Evolutionary conservation across 2,329 filamentous ascomycete species (phyloP).

Genomic region (Ophiosphaerella narmari): DNA sequence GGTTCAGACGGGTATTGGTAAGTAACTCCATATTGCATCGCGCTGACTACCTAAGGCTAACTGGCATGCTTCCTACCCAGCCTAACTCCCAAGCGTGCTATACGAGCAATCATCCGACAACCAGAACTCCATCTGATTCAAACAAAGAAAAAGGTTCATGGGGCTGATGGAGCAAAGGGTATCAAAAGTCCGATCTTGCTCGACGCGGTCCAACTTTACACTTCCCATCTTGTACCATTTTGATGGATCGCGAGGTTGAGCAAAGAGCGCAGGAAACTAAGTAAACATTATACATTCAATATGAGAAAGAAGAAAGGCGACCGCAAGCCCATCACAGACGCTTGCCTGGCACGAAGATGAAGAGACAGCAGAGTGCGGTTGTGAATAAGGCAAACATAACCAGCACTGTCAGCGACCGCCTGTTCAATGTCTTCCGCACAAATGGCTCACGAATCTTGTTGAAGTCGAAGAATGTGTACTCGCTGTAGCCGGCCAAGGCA

Average conservation of each 20-base stretch:
- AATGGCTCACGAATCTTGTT: slow-evolving; percentile 87
- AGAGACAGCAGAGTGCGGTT: slow-evolving; percentile 81
- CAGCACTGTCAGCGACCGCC: slow-evolving; percentile 81
- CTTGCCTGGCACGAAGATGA: slow-evolving; percentile 93
- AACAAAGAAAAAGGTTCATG: slow-evolving; percentile 12
- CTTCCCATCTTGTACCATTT: background rate
- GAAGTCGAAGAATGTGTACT: slow-evolving; percentile 96
- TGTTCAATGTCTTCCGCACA: slow-evolving; percentile 81
- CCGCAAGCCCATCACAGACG: slow-evolving; percentile 58
- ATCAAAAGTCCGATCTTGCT: slow-evolving; percentile 2
- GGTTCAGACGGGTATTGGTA: too few species aligned
- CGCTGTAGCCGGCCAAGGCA: slow-evolving; percentile 86
- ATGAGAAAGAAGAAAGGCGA: slow-evolving; percentile 1
- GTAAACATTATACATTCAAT: slow-evolving; percentile 26
- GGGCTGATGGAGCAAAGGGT: slow-evolving; percentile 1
- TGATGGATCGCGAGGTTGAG: background rate
- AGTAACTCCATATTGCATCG: too few species aligned
- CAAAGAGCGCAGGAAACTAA: slow-evolving; percentile 16
- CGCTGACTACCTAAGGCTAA: too few species aligned
- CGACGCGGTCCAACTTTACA: background rate
- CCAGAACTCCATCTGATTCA: slow-evolving; percentile 3
- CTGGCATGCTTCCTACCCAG: background rate
- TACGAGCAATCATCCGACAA: slow-evolving; percentile 2
- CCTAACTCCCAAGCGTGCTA: slow-evolving; percentile 3
- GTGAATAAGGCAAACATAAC: slow-evolving; percentile 76